Evolutionary conservation across 202 grass and related monocot genomes (phyloP).

Genomic region (Digitaria exilis): DNA sequence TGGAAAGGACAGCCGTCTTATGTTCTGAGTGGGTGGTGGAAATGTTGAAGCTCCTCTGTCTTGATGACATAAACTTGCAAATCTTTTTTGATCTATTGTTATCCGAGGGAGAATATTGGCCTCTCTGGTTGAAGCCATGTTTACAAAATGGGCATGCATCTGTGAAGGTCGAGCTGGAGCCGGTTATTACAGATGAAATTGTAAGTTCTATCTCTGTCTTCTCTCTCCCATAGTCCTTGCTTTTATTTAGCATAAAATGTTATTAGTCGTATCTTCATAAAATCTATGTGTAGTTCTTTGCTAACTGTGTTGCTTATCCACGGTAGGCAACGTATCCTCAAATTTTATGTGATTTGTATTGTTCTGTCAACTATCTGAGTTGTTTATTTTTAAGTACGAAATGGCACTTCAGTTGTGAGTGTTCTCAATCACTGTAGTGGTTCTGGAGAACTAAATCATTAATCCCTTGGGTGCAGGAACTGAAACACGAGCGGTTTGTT

Average conservation of each 20-base stretch:
- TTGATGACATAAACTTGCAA: constrained; percentile 66
- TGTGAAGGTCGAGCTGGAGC: constrained; percentile 39
- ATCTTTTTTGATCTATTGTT: constrained; percentile 64
- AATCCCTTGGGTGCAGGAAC: constrained; percentile 56
- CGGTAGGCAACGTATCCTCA: neutral
- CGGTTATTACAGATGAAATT: constrained; percentile 37
- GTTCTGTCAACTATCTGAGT: neutral
- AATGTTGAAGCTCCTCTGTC: constrained; percentile 58
- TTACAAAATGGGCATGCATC: constrained; percentile 41
- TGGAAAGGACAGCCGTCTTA: constrained; percentile 48
- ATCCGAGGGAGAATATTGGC: constrained; percentile 77
- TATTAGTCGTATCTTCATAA: neutral
- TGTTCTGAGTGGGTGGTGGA: constrained; percentile 75
- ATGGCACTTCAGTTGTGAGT: neutral
- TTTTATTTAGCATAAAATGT: constrained; percentile 6
- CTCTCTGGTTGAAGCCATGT: constrained; percentile 67
- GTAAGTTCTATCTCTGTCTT: constrained; percentile 21
- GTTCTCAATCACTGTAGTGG: constrained; percentile 2
- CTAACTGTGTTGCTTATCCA: neutral
- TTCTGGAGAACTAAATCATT: constrained; percentile 17
- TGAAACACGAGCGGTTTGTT: constrained; percentile 60
- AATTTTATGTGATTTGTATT: constrained; percentile 11
- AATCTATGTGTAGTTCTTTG: neutral
- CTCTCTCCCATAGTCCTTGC: neutral
- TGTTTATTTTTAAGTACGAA: neutral